Base-by-base conservation (phyloP, 805 yeast species). In the Ogataea thermomethanolica region DNA sequence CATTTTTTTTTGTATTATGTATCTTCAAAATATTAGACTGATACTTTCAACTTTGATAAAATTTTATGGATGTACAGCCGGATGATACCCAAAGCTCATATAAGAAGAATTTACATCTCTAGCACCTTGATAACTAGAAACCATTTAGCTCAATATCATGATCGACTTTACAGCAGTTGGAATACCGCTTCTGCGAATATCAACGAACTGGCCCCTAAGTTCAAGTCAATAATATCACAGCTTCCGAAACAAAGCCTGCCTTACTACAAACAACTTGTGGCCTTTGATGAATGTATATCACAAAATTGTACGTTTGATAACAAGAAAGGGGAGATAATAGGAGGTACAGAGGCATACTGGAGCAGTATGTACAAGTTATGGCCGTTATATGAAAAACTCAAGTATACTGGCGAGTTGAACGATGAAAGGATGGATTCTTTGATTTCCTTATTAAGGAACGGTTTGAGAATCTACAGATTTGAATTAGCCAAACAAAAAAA, bases 361-460 rank as follows among this genome's bases (percentile, higher is more conserved):
- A 73, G 67, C 33, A 66, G 78, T 3, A 62, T 76, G 25, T 65
- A 66, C 33, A 67, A 62, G 41, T 70, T 76, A 3, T 69, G 76
- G 75, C 69, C 68, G 5, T 45, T 77, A 3, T 77, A 77, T 39
- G 66, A 71, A 23, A 73, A 70, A 11, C 55, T 77, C 25, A 53
- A 64, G 31, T 64, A 65, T 7, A 68, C 74, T 1, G 75, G 76
- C 11, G 79, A 73, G 47, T 59, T 77, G 39, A 64, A 64, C 39
- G 61, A 66, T 17, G 63, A 58, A 28, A 56, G 78, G 44, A 69
- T 72, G 28, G 67, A 76, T 10, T 65, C 66, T 25, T 53, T 76
- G 40, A 67, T 76, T 12, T 74, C 75, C 37, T 54, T 77, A 8
- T 54, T 78, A 26, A 76, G 79, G 49, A 76, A 76, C 39, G 81